Base-by-base conservation (phyloP, 2,329 filamentous ascomycete genomes). In the Coniella lustricola region DNA sequence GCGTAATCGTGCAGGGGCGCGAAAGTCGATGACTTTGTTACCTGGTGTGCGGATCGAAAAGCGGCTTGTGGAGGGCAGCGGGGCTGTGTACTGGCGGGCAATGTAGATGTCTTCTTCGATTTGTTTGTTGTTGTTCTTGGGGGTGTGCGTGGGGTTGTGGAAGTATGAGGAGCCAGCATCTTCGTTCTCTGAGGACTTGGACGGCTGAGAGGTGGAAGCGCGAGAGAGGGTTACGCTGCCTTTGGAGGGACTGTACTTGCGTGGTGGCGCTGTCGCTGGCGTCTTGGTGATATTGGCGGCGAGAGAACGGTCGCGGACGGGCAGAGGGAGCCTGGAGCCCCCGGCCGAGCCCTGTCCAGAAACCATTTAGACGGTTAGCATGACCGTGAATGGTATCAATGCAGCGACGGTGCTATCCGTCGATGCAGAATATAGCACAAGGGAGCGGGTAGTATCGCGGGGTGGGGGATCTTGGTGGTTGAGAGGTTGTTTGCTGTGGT, bases 21-120 rank as follows among this genome's bases (percentile, higher is more conserved):
- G 57, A 7, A 57, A 56, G 37, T 58, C 53, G 20, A 58, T 55
- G 13, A 56, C 57, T n/a, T 57, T 51, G 50, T 54, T 67, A 40
- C 67, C 69, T 3, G 72, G 71, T 3, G 73, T 72, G 48, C 67
- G 66, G n/a, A 72, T 50, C 7, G 68, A 65, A 12, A 60, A 62
- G 39, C 62, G 66, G 18, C 42, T 51, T 18, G 64, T 66, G 12
- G 72, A 69, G 4, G 65, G 57, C 1, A 71, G 68, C 3, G 74
- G 66, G 47, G 59, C 62, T 4, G 51, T 50, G 40, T 48, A 44
- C 21, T 48, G 48, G 8, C 32, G 40, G 25, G 25, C 25, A 29
- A 29, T 5, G 10, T 29, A 29, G 25, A 29, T 29, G 25, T 29
- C 25, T 5, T 29, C 25, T 5, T 29, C 25, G 25, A 5, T 29